Percentiles rank a stretch among this genome's conserved stretches.
phyloP scores from a whole-genome alignment of 768 basidiomycete species.

The Rhizopogon rudus region DNA sequence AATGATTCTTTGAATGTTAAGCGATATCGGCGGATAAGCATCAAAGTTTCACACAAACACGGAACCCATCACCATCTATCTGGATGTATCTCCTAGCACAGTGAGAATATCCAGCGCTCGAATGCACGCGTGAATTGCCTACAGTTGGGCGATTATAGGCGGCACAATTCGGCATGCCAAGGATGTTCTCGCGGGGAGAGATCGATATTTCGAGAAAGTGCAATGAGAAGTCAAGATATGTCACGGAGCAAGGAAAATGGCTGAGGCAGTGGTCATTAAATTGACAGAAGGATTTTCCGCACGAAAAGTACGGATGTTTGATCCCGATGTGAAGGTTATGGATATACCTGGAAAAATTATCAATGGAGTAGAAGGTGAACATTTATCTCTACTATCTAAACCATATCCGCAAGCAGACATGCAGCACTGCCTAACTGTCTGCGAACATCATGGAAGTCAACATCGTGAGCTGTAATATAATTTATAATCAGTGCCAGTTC shows the following conservation, averaged over 20 bases:
- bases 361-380: conserved; percentile 3
- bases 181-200: not conserved
- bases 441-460: conserved; percentile 92
- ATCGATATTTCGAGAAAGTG: not conserved
- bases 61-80: not conserved
- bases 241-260: not conserved
- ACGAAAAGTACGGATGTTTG: conserved; percentile 7
- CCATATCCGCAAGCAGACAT: conserved; percentile 44
- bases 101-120: not conserved
- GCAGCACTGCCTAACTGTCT: conserved; percentile 79
- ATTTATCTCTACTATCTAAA: conserved; percentile 13
- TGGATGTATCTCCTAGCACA: not conserved
- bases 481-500: conserved; percentile 10
- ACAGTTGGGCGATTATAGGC: not conserved
- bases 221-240: not conserved
- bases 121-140: not conserved
- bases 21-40: not conserved
- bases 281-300: not conserved
- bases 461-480: conserved; percentile 80
- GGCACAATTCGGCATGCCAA: not conserved
- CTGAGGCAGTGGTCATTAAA: not conserved
- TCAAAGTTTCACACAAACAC: not conserved
- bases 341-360: conserved; percentile 2
- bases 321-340: conserved; percentile 1
- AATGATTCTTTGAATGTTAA: not conserved